phyloP scores from a whole-genome alignment of 306 rosid species.

The Acmispon strigosus region DNA sequence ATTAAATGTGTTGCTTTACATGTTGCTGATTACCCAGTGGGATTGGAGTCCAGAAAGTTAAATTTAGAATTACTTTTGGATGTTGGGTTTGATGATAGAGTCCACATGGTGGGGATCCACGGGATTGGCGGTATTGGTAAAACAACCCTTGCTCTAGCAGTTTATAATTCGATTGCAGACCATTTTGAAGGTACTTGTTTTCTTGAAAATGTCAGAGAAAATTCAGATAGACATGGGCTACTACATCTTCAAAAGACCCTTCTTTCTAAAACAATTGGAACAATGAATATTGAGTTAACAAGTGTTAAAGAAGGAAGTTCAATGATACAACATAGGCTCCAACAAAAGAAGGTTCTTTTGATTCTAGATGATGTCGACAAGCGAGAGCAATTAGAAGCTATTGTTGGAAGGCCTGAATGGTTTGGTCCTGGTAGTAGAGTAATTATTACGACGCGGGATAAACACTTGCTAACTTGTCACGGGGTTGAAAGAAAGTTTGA shows the following conservation, averaged over 20 bases:
- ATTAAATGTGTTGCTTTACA: neutral
- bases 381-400: neutral
- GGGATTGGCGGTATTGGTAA: neutral
- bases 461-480: neutral
- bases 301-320: neutral
- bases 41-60: neutral
- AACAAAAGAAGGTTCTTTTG: neutral
- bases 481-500: neutral
- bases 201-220: constrained; percentile 1
- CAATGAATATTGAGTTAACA: neutral
- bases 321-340: neutral
- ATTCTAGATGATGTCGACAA: constrained; percentile 24
- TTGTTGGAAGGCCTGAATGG: constrained; percentile 14
- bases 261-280: neutral
- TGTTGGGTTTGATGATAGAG: neutral
- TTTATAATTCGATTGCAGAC: neutral
- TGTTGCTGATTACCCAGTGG: neutral
- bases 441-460: constrained; percentile 24
- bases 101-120: neutral
- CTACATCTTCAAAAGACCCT: constrained; percentile 8
- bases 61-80: neutral
- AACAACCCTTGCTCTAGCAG: neutral
- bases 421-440: constrained; percentile 23
- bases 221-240: neutral
- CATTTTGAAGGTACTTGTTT: neutral